phyloP scores from a whole-genome alignment of 2,329 filamentous ascomycete species.

The Xylaria sp. region DNA sequence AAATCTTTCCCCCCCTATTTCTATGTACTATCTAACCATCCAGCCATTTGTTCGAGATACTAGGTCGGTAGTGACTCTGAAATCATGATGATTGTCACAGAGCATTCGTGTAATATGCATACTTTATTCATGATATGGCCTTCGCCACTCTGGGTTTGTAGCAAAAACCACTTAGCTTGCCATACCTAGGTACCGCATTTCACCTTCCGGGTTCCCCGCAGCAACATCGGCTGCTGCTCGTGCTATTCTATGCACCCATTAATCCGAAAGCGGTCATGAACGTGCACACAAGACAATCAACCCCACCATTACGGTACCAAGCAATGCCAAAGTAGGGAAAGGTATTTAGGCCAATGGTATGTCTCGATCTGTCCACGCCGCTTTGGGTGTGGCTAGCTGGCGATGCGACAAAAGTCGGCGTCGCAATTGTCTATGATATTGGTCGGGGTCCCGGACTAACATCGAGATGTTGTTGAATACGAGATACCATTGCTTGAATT shows the following conservation, averaged over 20 bases:
- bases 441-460: neutral
- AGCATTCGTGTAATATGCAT: too few relatives aligned
- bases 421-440: neutral
- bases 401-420: neutral
- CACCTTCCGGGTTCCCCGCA: slow-evolving; percentile 27
- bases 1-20: too few relatives aligned
- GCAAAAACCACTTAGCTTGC: neutral
- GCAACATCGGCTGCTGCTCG: slow-evolving; percentile 2
- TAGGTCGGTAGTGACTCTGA: too few relatives aligned
- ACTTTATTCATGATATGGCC: too few relatives aligned
- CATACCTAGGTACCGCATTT: neutral
- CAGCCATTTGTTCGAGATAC: too few relatives aligned
- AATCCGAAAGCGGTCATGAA: slow-evolving; percentile 23
- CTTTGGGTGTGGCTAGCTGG: slow-evolving; percentile 7
- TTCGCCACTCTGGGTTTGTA: too few relatives aligned
- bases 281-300: slow-evolving; percentile 7
- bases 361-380: slow-evolving; percentile 10
- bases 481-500: too few relatives aligned
- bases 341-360: slow-evolving; percentile 15
- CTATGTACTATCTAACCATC: too few relatives aligned
- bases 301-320: slow-evolving; percentile 14
- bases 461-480: neutral
- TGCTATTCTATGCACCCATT: slow-evolving; percentile 16
- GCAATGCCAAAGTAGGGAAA: slow-evolving; percentile 9
- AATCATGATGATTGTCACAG: too few relatives aligned